These are phyloP conservation scores for Huntiella omanensis DNA, from an alignment of 2,329 filamentous ascomycete species.

Conservation along the genomic window DNA sequence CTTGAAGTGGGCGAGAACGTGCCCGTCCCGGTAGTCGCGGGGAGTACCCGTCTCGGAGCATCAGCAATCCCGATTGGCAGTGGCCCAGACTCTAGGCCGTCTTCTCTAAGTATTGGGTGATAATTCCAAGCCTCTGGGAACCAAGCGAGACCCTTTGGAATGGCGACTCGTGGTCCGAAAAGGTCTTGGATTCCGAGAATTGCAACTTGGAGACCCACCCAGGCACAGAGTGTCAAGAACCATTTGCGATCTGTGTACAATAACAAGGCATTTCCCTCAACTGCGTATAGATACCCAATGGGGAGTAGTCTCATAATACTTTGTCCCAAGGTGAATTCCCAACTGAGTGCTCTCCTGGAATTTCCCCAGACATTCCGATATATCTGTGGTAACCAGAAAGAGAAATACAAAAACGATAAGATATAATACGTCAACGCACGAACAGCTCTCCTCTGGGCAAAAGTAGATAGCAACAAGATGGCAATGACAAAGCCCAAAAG, in stretches of 20 bases:
- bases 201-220: slow-evolving; percentile 77
- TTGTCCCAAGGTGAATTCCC: slow-evolving; percentile 78
- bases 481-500: slow-evolving; percentile 35
- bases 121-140: slow-evolving; percentile 77
- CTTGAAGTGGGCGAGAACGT: slow-evolving; percentile 3
- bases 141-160: slow-evolving; percentile 41
- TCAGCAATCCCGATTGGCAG: slow-evolving; percentile 53
- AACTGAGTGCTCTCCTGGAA: slow-evolving; percentile 75
- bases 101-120: slow-evolving; percentile 71
- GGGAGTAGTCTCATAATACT: slow-evolving; percentile 61
- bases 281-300: slow-evolving; percentile 69
- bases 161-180: slow-evolving; percentile 71
- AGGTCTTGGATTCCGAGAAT: slow-evolving; percentile 65
- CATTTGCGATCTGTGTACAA: slow-evolving; percentile 54
- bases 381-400: slow-evolving; percentile 85
- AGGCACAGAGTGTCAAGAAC: slow-evolving; percentile 44
- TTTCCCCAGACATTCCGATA: slow-evolving; percentile 78
- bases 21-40: neutral
- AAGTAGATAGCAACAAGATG: slow-evolving; percentile 39
- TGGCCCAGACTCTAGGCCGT: slow-evolving; percentile 59
- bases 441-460: slow-evolving; percentile 37
- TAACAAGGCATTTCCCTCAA: slow-evolving; percentile 55
- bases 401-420: slow-evolving; percentile 59
- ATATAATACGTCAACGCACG: slow-evolving; percentile 41
- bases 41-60: slow-evolving; percentile 1